Base-by-base conservation (phyloP, 768 basidiomycete species). In the Podaxis carcinomalis region DNA sequence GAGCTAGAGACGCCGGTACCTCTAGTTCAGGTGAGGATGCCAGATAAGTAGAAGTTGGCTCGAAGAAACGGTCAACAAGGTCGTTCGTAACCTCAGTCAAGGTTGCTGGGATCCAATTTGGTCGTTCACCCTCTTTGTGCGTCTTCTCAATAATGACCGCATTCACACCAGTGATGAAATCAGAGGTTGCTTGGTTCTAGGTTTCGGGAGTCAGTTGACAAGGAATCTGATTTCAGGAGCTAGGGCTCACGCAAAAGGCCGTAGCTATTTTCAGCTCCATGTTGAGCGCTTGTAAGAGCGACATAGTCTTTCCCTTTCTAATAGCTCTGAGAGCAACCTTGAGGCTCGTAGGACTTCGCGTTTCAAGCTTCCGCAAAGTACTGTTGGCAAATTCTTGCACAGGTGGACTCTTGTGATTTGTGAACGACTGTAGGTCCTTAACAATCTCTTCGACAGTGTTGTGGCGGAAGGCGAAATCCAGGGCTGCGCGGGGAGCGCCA, bases 231-330 rank as follows among this genome's bases (percentile, higher is more conserved):
- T 35, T 63, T 42, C 36, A 64, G 65, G 53, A 51, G 28, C 44
- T 40, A 58, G 56, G 60, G 84, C 93, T 78, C 73, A 95, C 95
- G 67, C 91, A 92, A 72, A 86, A 96, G 14, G 93, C 94, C 36
- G 90, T 86, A 19, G 93, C 95, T 68, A 98, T 89, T 66, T 84
- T 84, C 64, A 95, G 78, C 69, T 98, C 96, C 86, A 90, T 93
- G 65, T 89, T 76, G 62, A 98, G 77, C 1, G 84, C 85, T 60
- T 90, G 79, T 4, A 79, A 76, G 42, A 98, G 77, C 1, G 80
- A 70, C 78, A 87, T 73, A 1, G 74, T 73, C 66, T 78, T 83
- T n/a, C 93, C 95, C 61, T 77, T 76, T 51, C 89, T 85, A 57
- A 95, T 83, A 1, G 92, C 91, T 66, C 81, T 76, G 21, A 98